These are phyloP conservation scores for Ganoderma lucidum DNA, from an alignment of 1,284 basidiomycete species.

Conservation along the genomic window DNA sequence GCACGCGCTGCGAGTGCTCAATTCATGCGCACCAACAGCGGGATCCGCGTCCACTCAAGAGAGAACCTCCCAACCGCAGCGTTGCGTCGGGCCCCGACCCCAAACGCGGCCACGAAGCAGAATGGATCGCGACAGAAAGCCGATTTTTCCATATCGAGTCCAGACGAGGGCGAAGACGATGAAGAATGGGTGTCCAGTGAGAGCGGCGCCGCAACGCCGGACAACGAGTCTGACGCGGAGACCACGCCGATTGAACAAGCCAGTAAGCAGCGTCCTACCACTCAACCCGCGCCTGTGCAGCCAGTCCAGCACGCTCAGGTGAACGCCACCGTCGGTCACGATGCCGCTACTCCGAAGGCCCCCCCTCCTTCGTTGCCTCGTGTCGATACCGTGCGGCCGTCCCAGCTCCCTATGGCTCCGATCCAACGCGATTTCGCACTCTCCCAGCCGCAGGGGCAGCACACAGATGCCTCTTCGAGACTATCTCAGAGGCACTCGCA, in stretches of 20 bases:
- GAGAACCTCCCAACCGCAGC: constrained; percentile 51
- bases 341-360: constrained; percentile 45
- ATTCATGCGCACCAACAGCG: constrained; percentile 54
- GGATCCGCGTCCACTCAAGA: constrained; percentile 56
- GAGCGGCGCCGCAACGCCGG: constrained; percentile 75
- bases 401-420: constrained; percentile 36
- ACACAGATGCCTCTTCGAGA: constrained; percentile 16
- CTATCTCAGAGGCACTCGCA: constrained; percentile 15
- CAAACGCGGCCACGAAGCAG: constrained; percentile 43
- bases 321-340: constrained; percentile 36
- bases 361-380: constrained; percentile 44
- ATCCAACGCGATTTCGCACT: constrained; percentile 32
- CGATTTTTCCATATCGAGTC: constrained; percentile 66
- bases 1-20: constrained; percentile 47
- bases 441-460: constrained; percentile 23
- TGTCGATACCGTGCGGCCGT: constrained; percentile 38
- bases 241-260: constrained; percentile 39
- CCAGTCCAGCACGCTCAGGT: constrained; percentile 23
- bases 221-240: constrained; percentile 54
- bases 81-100: constrained; percentile 41
- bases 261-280: constrained; percentile 25
- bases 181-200: constrained; percentile 81
- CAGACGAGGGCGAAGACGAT: constrained; percentile 61
- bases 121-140: constrained; percentile 52
- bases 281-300: constrained; percentile 25